A percentile compares a stretch with the other conserved stretches of the same genome.
Evolutionary conservation across 139 green algal species (phyloP).

Genomic region (Chlamydomonas schloesseri): DNA sequence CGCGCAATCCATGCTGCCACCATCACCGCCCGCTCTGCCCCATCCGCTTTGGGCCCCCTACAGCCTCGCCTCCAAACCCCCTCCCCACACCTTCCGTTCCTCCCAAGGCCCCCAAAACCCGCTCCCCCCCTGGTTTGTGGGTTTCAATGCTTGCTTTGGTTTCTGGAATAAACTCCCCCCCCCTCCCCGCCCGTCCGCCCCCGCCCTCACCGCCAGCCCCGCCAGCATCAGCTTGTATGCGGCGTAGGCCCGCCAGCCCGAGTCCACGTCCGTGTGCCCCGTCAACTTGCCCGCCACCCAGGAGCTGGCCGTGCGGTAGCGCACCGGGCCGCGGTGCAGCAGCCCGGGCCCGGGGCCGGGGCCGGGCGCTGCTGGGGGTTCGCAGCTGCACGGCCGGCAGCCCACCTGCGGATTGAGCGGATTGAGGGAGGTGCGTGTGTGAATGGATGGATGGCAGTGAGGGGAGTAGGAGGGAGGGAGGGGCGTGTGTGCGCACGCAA

Average conservation of each 20-base stretch:
- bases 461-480: no score
- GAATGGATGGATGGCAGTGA: not conserved
- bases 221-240: constrained; percentile 34
- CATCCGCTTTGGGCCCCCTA: no score
- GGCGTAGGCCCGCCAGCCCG: constrained; percentile 3
- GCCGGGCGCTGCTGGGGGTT: not conserved
- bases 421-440: not conserved
- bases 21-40: no score
- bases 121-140: no score
- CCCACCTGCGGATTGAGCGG: not conserved
- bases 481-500: no score
- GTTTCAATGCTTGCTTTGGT: no score
- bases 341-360: not conserved
- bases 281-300: not conserved
- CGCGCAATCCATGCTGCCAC: no score
- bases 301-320: not conserved
- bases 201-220: not conserved
- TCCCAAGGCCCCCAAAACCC: no score
- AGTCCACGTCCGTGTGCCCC: not conserved
- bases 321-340: not conserved
- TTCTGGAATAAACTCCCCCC: no score
- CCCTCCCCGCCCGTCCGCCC: no score
- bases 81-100: no score
- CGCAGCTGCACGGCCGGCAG: not conserved
- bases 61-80: no score